These are phyloP conservation scores for Vanrija pseudolonga DNA, from an alignment of 1,284 basidiomycete species.

Conservation along the genomic window DNA sequence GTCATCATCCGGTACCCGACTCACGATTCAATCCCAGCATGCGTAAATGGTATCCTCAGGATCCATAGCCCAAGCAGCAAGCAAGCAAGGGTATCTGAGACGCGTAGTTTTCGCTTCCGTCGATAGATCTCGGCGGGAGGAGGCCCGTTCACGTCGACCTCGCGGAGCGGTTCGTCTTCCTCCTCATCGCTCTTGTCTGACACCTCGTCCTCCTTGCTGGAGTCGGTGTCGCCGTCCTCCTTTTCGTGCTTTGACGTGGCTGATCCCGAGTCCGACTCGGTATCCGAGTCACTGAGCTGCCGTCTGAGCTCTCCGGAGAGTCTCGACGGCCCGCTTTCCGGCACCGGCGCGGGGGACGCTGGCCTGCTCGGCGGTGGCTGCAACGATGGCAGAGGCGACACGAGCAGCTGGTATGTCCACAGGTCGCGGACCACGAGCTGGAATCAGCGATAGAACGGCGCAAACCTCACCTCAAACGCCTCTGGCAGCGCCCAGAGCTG, in stretches of 20 bases:
- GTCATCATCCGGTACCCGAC: constrained; percentile 24
- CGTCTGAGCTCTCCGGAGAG: no score
- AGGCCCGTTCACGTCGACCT: background rate
- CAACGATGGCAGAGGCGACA: constrained; percentile 28
- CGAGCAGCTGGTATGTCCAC: constrained; percentile 70
- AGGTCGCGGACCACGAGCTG: constrained; percentile 74
- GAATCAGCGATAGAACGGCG: background rate
- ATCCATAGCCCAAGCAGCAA: constrained; percentile 72
- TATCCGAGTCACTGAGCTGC: background rate
- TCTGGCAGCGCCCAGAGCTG: constrained; percentile 67
- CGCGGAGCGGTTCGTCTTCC: background rate
- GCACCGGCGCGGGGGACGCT: constrained; percentile 47
- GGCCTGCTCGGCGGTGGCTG: background rate
- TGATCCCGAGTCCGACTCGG: background rate
- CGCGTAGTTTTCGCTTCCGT: constrained; percentile 3
- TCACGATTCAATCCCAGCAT: constrained; percentile 68
- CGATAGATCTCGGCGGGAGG: background rate
- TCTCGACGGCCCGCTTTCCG: background rate
- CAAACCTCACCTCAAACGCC: constrained; percentile 67
- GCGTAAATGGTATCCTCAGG: constrained; percentile 68
- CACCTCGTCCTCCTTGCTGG: background rate
- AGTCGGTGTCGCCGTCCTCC: background rate
- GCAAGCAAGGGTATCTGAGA: constrained; percentile 36
- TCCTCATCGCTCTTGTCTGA: constrained; percentile 6
- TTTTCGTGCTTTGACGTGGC: background rate